phyloP scores from a whole-genome alignment of 2,329 filamentous ascomycete species.

The Epichloe sibirici region DNA sequence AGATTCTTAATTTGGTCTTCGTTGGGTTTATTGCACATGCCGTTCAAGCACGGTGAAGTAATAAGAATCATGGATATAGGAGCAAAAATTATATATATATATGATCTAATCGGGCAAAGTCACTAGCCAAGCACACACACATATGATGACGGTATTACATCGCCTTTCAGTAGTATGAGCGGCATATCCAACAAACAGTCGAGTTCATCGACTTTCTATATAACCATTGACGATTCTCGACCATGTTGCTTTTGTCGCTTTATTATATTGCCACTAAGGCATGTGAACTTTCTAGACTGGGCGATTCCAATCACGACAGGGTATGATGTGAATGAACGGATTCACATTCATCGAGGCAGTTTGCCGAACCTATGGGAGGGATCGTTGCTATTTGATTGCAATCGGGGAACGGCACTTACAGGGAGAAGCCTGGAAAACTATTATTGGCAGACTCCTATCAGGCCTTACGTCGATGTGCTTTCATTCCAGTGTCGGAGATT shows the following conservation, averaged over 20 bases:
- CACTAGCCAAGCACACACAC: background rate
- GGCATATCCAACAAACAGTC: background rate
- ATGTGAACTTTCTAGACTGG: background rate
- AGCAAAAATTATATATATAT: background rate
- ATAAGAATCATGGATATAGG: background rate
- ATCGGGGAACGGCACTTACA: background rate
- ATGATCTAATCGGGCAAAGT: background rate
- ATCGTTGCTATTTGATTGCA: background rate
- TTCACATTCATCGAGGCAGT: background rate
- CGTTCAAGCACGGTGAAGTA: background rate
- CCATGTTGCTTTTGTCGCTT: background rate
- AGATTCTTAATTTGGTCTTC: background rate
- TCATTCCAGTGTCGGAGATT: constrained; percentile 7
- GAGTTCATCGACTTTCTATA: background rate
- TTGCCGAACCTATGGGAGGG: too few relatives aligned
- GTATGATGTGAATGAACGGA: background rate
- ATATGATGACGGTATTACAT: too few relatives aligned
- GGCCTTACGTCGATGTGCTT: constrained; percentile 19
- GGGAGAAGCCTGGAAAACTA: background rate
- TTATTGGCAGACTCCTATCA: constrained; percentile 5
- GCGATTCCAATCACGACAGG: background rate
- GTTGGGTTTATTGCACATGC: background rate
- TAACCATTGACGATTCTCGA: background rate
- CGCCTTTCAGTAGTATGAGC: background rate
- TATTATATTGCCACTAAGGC: background rate